Base-by-base conservation (phyloP, 2,329 filamentous ascomycete species). In the Daldinia sp. region DNA sequence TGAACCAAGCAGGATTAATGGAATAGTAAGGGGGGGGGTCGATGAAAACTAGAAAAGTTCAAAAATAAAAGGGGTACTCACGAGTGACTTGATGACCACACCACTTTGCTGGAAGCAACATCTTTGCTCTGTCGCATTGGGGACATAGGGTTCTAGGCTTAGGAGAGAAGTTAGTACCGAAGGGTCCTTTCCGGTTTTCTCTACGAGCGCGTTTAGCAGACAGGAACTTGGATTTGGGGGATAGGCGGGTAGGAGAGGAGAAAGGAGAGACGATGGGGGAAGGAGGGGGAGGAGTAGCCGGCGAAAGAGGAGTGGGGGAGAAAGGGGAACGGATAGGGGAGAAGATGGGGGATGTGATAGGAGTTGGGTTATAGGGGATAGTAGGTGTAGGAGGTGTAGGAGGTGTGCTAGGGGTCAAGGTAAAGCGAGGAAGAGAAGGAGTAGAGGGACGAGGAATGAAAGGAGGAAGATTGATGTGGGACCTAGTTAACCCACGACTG, bases 401-500 rank as follows among this genome's bases (percentile, higher is more conserved):
- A 37, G 49, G n/a, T 19, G 7, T 56, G 19, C 27, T 29, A 10
- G 39, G 61, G 6, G 47, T 21, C 21, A 11, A 43, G 17, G 55
- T 48, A 19, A 43, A 21, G 30, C n/a, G 29, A 41, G 29, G 49
- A 37, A 39, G 8, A 41, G 52, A 49, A 19, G 37, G 37, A 23
- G 39, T 48, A 37, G 25, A 27, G 13, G 41, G 35, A 35, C n/a
- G n/a, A n/a, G n/a, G n/a, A n/a, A n/a, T n/a, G n/a, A 63, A 6
- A 56, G 39, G 56, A 23, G 51, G 34, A 25, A 41, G 19, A 34
- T 47, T 48, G 32, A 15, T 62, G 65, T 65, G 65, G 65, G 65
- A 67, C 65, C 55, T 29, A 67, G 52, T 67, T 65, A 65, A 45
- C 65, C 65, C 65, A 67, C 65, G 65, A 67, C 65, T 65, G 62